Base-by-base conservation (phyloP, 2,329 filamentous ascomycete species). In the Aureobasidium sp. region DNA sequence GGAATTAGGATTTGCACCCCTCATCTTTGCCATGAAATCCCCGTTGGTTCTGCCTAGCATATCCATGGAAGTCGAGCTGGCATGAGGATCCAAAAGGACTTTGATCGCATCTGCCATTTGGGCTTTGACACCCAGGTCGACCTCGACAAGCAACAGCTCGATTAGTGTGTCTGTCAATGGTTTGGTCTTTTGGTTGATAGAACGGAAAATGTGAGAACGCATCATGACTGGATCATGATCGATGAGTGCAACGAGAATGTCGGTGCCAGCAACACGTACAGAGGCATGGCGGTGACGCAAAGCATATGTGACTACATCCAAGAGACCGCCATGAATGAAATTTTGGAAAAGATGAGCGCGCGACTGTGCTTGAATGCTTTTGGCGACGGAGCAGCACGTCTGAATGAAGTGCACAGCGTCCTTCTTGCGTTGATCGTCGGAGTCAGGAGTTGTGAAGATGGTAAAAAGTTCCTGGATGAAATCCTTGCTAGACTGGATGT, bases 171-270 rank as follows among this genome's bases (percentile, higher is more conserved):
- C 94, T 1, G 91, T 97, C 60, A 99, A 76, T 5, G 91, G 90
- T 2, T 87, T 85, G 67, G 90, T 86, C 71, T 92, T 92, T 66
- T 97, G 91, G 66, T 88, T 87, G 65, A 97, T 88, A 67, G 96
- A 91, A 65, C 91, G 90, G 73, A 96, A 93, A 68, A 97, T 92
- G 60, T 93, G 95, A 67, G 88, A 86, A 53, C 94, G 88, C 71
- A 99, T 93, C 88, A 97, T 91, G 68, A 91, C 85, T 2, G 93
- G 89, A 69, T 99, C 94, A 71, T 97, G 92, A 69, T 99, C 94
- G 68, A 99, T 94, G 75, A 97, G 86, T 5, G 91, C 90, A 8
- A 97, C 90, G 53, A 99, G 77, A 37, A 97, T 91, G 68, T 99
- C 94, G 2, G 92, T 96, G 12, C 92, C 94, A 5, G 92, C 95